Conservation (phyloP, 495 filamentous ascomycete species). For the Hyaloscypha finlandica region DNA sequence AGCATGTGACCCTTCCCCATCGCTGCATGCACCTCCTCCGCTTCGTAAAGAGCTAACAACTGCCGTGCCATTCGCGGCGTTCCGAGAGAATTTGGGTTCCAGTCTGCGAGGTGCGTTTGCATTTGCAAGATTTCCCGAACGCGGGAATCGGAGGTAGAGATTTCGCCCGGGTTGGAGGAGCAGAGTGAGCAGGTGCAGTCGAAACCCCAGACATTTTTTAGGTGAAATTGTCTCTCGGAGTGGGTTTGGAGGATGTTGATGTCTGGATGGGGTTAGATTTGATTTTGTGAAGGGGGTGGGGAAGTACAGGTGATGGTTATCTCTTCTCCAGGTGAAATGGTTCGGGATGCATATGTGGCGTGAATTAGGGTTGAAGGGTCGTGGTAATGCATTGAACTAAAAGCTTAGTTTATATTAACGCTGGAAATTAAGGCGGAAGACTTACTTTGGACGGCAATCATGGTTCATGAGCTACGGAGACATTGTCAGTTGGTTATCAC, state of each 20-base stretch:
- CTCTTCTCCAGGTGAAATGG: constrained; percentile 29
- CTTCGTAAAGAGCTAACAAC: constrained; percentile 21
- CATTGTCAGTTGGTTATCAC: constrained; percentile 5
- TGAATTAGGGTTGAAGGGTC: constrained; percentile 26
- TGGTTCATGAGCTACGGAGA: constrained; percentile 27
- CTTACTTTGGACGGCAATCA: constrained; percentile 33
- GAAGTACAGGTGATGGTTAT: constrained; percentile 30
- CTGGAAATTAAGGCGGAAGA: neutral
- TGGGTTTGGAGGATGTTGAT: constrained; percentile 26
- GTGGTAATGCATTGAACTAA: constrained; percentile 28
- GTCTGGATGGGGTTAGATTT: constrained; percentile 18
- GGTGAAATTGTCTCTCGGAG: constrained; percentile 14
- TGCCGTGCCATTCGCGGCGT: constrained; percentile 24
- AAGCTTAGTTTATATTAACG: neutral
- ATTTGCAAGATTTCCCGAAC: constrained; percentile 19
- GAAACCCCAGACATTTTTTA: constrained; percentile 24
- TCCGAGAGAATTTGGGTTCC: constrained; percentile 21
- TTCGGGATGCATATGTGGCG: constrained; percentile 24
- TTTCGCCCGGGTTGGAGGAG: constrained; percentile 5
- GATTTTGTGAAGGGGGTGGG: neutral
- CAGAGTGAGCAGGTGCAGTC: constrained; percentile 26
- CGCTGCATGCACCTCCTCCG: constrained; percentile 26
- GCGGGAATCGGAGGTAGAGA: constrained; percentile 16
- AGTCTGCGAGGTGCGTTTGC: constrained; percentile 22
- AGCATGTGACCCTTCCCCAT: constrained; percentile 27